A percentile compares a stretch with the other conserved stretches of the same genome.
Evolutionary conservation across 352 stramenopile genomes (phyloP).

Genomic region (Proteromonas lacertae): DNA sequence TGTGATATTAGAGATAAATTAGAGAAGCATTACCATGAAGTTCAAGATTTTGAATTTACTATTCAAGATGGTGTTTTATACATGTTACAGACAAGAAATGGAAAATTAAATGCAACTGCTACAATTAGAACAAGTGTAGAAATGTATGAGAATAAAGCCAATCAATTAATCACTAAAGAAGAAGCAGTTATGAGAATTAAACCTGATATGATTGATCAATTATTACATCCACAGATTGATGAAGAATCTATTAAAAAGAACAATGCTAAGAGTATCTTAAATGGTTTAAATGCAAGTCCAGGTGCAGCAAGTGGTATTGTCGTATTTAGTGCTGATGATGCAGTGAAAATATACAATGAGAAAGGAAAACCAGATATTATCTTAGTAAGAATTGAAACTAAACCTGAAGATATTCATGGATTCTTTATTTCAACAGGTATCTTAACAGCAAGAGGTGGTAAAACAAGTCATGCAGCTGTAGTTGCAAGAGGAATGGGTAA

Average conservation of each 20-base stretch:
- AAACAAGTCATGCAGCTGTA: not conserved
- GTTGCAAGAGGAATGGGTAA: slow-evolving; percentile 2
- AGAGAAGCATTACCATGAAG: slow-evolving; percentile 20
- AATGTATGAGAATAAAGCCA: not conserved
- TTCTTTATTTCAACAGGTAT: not conserved
- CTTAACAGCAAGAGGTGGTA: not conserved
- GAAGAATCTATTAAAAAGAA: not conserved
- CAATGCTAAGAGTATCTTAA: not conserved
- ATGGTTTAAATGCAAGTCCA: not conserved
- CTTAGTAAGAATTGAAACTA: not conserved
- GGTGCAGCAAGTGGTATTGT: not conserved
- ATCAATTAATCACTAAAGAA: not conserved
- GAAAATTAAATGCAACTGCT: not conserved
- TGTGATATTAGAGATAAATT: slow-evolving; percentile 2
- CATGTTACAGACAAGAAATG: not conserved
- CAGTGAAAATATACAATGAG: not conserved
- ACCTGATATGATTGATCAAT: not conserved
- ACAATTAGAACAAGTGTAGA: not conserved
- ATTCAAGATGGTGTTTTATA: slow-evolving; percentile 28
- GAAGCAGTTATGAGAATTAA: slow-evolving; percentile 2
- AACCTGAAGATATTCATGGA: slow-evolving; percentile 1
- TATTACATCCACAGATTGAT: slow-evolving; percentile 1
- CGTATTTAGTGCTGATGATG: not conserved
- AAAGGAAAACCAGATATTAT: not conserved
- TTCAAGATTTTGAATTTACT: slow-evolving; percentile 36